Evolutionary conservation across 495 filamentous ascomycete genomes (phyloP), one percentile per base, ranked within the genome.

Genomic region (Rusavskia elegans): DNA sequence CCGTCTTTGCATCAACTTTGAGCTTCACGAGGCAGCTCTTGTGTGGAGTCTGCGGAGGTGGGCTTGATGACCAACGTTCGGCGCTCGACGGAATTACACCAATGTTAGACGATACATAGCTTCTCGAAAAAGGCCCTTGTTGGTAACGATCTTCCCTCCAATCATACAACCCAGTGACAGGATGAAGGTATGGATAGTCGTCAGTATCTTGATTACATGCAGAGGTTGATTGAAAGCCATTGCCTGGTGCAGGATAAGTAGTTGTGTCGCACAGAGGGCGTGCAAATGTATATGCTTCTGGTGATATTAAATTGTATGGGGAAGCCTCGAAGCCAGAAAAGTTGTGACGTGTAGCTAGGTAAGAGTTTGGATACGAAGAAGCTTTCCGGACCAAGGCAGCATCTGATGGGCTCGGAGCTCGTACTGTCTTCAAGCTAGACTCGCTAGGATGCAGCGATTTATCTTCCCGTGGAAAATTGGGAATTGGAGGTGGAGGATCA

Each of bases 321-420:
- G 23, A 6, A 29, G 20, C 45, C 2, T 35, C 19, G 45, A 8
- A 9, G 8, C 5, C 17, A 19, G 29, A 27, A 10, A 37, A 25
- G 27, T 9, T 30, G 32, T 27, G 30, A 30, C 17, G 41, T 21
- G 6, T 23, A 2, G 23, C 11, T 20, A n/a, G 20, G 29, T 37
- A n/a, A 29, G 13, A 32, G 27, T 14, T 5, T 1, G 17, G 20
- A 45, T 49, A 4, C 11, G 39, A 17, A 7, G 39, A 2, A 45
- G 46, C 48, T 11, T 62, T 54, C 40, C 56, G 58, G 20, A 62
- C 62, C 48, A 65, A 52, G 14, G 63, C 63, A 19, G 63, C 60
- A 56, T 65, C 63, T 39, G 63, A 65, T 49, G 63, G 63, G 40
- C 63, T 65, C 21, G 63, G 62, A 42, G 56, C 55, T 32, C 61